Base-by-base conservation (phyloP, 1,284 basidiomycete genomes). In the Xerocomus alliaceus region DNA sequence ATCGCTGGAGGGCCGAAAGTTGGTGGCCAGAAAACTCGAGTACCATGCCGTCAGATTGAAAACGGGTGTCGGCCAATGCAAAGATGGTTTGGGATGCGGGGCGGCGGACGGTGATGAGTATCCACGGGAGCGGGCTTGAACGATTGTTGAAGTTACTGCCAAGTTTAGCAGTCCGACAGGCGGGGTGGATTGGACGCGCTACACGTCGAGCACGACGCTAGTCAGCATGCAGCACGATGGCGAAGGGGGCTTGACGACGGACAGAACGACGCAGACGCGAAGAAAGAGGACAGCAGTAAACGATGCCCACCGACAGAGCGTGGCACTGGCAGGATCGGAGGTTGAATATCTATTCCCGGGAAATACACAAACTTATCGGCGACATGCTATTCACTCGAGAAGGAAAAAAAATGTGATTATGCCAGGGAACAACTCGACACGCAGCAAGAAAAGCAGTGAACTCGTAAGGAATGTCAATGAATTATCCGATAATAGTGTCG, bases 1-100 rank as follows among this genome's bases (percentile, higher is more conserved):
- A 68, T 72, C 74, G 77, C 65, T 79, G 78, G 35, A 69, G 57
- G 54, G 73, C 73, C 29, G 79, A 73, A 50, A 77, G 64, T 53
- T 81, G 82, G 46, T 81, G 78, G 35, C 81, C 73, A 54, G 84
- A 82, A 76, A 79, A 80, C 56, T 85, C 85, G 68, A 82, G 72
- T 66, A 87, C 85, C 87, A 88, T 88, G 54, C 58, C 62, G 65
- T 54, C 47, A 18, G 28, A 26, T 22, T 46, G 45, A 58, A 64
- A 44, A 46, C 28, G 34, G 28, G 24, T 39, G 34, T 57, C 41
- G 18, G 37, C 24, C 48, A 31, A 37, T 31, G 49, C 5, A 18
- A 22, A 47, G 44, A 53, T 22, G 39, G 35, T 9, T 44, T 51
- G 28, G 44, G 26, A 65, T 48, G 37, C 31, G 28, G 26, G 50